Evolutionary conservation across 257 asterid genomes (phyloP), one percentile per base, ranked within the genome.

Genomic region (Orobanche coerulescens): DNA sequence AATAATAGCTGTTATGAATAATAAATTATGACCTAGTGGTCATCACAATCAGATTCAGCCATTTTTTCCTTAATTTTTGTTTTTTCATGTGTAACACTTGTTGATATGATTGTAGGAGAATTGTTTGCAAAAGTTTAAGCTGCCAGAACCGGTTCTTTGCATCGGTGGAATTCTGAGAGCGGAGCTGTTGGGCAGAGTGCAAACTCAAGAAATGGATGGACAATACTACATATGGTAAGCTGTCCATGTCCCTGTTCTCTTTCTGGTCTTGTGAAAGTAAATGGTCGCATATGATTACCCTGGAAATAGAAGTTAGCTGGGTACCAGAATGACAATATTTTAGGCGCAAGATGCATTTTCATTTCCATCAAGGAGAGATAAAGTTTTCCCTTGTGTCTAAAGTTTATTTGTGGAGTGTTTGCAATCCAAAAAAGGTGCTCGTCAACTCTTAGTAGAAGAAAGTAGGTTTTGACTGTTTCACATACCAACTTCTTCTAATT

Each of bases 161-260:
- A 48, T 89, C 1, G 97, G 97, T 15, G 97, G 89, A 40, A 70
- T 86, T 72, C 70, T 89, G 75, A 81, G 76, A 70, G 79, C 86
- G 31, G 90, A 89, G 77, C 81, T 89, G 11, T 53, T 89, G 76
- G 97, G 97, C 62, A 77, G 97, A 72, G 81, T 82, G 60, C 94
- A 89, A 66, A 82, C 77, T 56, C 97, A 89, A 78, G 84, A 81
- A 57, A 34, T 74, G 73, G 97, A 89, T 50, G 78, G 74, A 43
- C 74, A 75, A 23, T 89, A 80, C 72, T 89, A 86, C 59, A 76
- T 86, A 64, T 84, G 97, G 97, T 86, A 49, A 84, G 82, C 34
- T 23, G 15, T 52, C 55, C 25, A 22, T 36, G 33, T 50, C 34
- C 53, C 56, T 12, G 30, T 7, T 9, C 6, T 25, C 12, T 43